Base-by-base conservation (phyloP, 2,329 filamentous ascomycete species). In the Xylariaceae sp. region DNA sequence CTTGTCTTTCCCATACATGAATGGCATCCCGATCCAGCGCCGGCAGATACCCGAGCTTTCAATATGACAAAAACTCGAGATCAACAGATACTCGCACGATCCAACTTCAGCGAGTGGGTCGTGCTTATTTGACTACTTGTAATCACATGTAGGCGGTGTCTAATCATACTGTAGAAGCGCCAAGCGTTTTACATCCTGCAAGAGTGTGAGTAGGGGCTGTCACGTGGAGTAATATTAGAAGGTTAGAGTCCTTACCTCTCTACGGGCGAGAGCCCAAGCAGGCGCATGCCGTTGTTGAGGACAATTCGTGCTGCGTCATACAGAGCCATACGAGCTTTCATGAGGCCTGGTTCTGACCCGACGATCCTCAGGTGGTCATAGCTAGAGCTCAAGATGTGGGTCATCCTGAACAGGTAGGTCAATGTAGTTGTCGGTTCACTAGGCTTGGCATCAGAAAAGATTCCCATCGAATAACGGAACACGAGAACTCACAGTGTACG, bases 281-380 rank as follows among this genome's bases (percentile, higher is more conserved):
- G 74, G 61, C 83, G 82, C 92, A 96, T 96, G 60, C 90, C 92
- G 73, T 95, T 96, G 68, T 83, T 82, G 62, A 96, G 78, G 31
- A 94, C 90, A 59, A 87, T 86, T 68, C 89, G 83, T 6, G 90
- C 88, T 2, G 88, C 81, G 65, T 89, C 86, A 72, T 96, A 96
- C 65, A 96, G 76, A 9, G 90, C 89, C 82, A 92, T 85, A 65
- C 91, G 82, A 23, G 89, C 88, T 67, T 76, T 81, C 80, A 89
- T 87, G 52, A 92, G 76, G 71, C 89, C 87, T 26, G 78, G 79
- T 75, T 94, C 90, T 60, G 87, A 90, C 51, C 90, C 90, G n/a
- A 96, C 85, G 51, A 95, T 90, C 70, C 90, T 86, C 60, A 96
- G 79, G 58, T 91, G 87, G 68, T 93, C 90, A 75, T 96, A 96